phyloP scores from a whole-genome alignment of 495 filamentous ascomycete species.

The Platismatia glauca region DNA sequence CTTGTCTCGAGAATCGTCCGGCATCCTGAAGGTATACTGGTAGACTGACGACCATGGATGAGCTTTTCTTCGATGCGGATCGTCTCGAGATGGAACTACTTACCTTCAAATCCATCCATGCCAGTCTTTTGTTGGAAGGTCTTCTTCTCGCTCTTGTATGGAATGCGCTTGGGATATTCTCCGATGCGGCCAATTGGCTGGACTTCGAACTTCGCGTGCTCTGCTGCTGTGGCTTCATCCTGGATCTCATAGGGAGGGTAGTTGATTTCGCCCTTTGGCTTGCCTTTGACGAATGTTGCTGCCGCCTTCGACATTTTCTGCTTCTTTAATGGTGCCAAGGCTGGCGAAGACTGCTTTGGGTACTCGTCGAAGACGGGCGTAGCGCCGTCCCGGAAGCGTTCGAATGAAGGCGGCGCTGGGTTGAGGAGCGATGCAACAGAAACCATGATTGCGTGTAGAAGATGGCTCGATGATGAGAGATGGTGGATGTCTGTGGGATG shows the following conservation, averaged over 20 bases:
- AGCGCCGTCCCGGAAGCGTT: constrained; percentile 24
- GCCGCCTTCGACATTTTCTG: constrained; percentile 51
- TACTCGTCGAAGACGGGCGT: constrained; percentile 23
- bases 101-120: constrained; percentile 82
- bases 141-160: constrained; percentile 91
- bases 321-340: constrained; percentile 31
- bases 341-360: constrained; percentile 19
- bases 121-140: constrained; percentile 75
- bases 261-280: constrained; percentile 51
- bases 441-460: constrained; percentile 34
- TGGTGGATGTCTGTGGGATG: background rate
- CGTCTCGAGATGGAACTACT: constrained; percentile 5
- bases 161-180: constrained; percentile 66
- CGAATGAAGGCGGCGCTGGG: constrained; percentile 37
- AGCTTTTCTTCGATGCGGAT: background rate
- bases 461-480: background rate
- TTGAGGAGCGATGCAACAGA: constrained; percentile 54
- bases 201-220: constrained; percentile 53
- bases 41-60: constrained; percentile 51
- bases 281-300: constrained; percentile 48
- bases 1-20: constrained; percentile 46
- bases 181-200: constrained; percentile 60
- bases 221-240: constrained; percentile 43
- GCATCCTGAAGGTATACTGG: constrained; percentile 77
- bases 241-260: constrained; percentile 60